Base-by-base conservation (phyloP, 2,329 filamentous ascomycete genomes). In the Microdochium paspali region DNA sequence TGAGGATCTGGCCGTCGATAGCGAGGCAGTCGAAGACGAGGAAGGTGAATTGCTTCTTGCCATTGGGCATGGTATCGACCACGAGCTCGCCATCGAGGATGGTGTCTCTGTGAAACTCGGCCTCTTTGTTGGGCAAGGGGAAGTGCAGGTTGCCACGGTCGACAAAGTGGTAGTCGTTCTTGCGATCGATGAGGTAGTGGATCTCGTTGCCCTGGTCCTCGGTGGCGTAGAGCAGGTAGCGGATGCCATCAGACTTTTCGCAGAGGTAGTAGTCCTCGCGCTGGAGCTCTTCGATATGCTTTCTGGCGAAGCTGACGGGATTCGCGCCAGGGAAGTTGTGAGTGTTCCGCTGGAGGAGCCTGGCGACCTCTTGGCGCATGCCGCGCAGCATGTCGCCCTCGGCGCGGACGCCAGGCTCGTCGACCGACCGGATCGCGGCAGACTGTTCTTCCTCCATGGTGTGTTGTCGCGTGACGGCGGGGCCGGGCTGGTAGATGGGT, bases 201-300 rank as follows among this genome's bases (percentile, higher is more conserved):
- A 84, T 77, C 62, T 94, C 89, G 44, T 62, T 55, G 47, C 70
- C 71, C 5, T 70, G 63, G 61, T 85, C 84, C 7, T 72, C 65
- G 45, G 87, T 89, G 54, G 93, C 82, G 72, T 94, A 97, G 54
- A 98, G 79, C n/a, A 98, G 79, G 65, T 94, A 96, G 53, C 93
- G 83, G 53, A 97, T 88, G 47, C 93, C 93, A 62, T 98, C 93
- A 1, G 91, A 95, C 71, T 98, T 98, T 68, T 98, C 93, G 73
- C 91, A 96, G 54, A 98, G 86, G 63, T 90, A 98, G 71, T 97
- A 98, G 67, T 97, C 93, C 61, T 86, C 76, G 49, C 76, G 75
- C 51, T 84, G 81, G 30, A 98, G 77, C 68, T 94, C 90, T n/a
- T 82, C 71, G 10, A 97, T 68, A 65, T 98, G 93, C 57, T 80